Evolutionary conservation across 2,329 filamentous ascomycete genomes (phyloP).

Genomic region (Clonostachys rosea): DNA sequence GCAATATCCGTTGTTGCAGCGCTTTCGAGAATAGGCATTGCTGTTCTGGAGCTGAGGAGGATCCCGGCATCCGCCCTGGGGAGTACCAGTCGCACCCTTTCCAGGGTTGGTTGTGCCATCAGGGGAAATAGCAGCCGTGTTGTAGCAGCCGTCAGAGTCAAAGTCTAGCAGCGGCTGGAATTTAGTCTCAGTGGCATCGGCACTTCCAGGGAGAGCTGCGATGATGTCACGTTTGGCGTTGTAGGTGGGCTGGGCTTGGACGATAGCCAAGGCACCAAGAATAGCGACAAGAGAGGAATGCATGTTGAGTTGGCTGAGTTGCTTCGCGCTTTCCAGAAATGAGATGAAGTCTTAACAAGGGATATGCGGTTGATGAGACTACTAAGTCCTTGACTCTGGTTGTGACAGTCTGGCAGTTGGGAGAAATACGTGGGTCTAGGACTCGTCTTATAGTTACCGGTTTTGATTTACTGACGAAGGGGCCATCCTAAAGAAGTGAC

Average conservation of each 20-base stretch:
- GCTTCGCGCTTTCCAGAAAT: too few species aligned
- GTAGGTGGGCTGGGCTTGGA: conserved; percentile 3
- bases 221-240: conserved; percentile 16
- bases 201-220: conserved; percentile 20
- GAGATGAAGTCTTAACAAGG: too few species aligned
- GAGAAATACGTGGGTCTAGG: too few species aligned
- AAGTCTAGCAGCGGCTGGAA: conserved; percentile 32
- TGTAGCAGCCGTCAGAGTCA: conserved; percentile 34
- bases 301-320: too few species aligned
- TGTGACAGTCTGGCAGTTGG: too few species aligned
- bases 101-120: conserved; percentile 22
- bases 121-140: conserved; percentile 37
- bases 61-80: conserved; percentile 20
- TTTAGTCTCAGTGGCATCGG: conserved; percentile 21
- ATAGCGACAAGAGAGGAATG: too few species aligned
- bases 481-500: too few species aligned
- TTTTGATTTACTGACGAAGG: too few species aligned
- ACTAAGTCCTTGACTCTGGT: too few species aligned
- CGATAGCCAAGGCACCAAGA: too few species aligned
- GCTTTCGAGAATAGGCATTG: conserved; percentile 21
- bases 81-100: conserved; percentile 15
- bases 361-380: too few species aligned
- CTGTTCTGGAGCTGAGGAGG: conserved; percentile 18
- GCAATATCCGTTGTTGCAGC: conserved; percentile 24
- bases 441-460: too few species aligned